Evolutionary conservation across 805 yeast species (phyloP).

Genomic region (Yamadazyma laniorum): DNA sequence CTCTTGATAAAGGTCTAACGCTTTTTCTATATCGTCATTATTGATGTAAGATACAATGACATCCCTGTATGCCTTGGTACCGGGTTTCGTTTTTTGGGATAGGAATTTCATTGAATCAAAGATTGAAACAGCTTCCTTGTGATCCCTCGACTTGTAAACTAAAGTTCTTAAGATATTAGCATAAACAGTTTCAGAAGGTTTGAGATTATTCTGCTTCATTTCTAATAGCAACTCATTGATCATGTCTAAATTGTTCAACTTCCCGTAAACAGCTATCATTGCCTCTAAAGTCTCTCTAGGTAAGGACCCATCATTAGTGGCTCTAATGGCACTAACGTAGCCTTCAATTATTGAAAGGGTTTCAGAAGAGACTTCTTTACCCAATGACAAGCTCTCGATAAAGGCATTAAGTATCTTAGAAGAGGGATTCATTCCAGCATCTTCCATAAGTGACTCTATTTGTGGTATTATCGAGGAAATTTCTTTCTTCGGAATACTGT

Average conservation of each 20-base stretch:
- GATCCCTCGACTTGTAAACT: constrained; percentile 48
- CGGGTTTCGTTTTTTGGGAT: constrained; percentile 66
- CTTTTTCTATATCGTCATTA: constrained; percentile 65
- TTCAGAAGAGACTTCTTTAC: constrained; percentile 19
- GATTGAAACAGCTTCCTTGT: constrained; percentile 61
- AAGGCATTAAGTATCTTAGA: constrained; percentile 35
- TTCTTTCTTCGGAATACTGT: constrained; percentile 40
- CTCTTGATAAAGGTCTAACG: constrained; percentile 73
- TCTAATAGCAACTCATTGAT: constrained; percentile 37
- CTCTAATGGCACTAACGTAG: constrained; percentile 26
- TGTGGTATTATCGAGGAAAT: constrained; percentile 31
- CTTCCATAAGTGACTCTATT: constrained; percentile 35
- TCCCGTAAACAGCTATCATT: constrained; percentile 47
- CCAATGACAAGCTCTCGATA: constrained; percentile 33
- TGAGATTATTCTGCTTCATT: constrained; percentile 36
- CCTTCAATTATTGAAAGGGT: constrained; percentile 30
- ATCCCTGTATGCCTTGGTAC: constrained; percentile 62
- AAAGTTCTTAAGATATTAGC: constrained; percentile 62
- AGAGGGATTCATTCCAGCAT: constrained; percentile 30
- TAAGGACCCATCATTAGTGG: constrained; percentile 19
- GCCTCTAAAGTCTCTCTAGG: constrained; percentile 43
- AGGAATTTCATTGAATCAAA: constrained; percentile 86
- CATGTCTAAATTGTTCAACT: constrained; percentile 32
- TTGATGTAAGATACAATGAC: constrained; percentile 66
- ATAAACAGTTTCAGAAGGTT: constrained; percentile 47